Evolutionary conservation across 1,284 basidiomycete species (phyloP), one percentile per base, ranked within the genome.

Genomic region (Tranzscheliella williamsii): DNA sequence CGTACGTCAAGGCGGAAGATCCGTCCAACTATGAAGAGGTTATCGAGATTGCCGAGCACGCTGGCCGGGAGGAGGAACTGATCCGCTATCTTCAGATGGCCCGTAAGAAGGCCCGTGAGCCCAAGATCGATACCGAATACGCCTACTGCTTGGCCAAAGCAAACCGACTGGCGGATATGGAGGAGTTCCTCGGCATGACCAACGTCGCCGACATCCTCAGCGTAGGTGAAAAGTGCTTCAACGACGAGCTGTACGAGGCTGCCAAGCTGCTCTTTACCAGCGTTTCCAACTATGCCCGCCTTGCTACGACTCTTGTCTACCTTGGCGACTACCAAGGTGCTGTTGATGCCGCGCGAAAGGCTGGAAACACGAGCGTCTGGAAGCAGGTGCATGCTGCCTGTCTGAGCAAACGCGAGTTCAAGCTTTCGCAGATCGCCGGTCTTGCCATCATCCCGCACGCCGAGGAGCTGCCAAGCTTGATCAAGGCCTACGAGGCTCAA

Each of bases 281-380:
- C 79, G 97, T 98, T 70, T 95, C 91, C 5, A 98, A 99, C 81
- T 98, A 93, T 89, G 95, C 95, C 33, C 85, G 95, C 56, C 83
- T 99, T 52, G 95, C 95, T 2, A 98, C 95, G 1, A 99, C 95
- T 7, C 85, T 97, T 72, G 97, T 99, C 78, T 99, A 98, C 81
- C 85, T 99, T 39, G 90, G 91, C 46, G 94, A 99, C 81, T 97
- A 96, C 79, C 94, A 97, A 79, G 86, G 90, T 42, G 95, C 95
- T 16, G 95, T 99, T 16, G 95, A 98, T 80, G 95, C 94, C 61
- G 95, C 95, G 16, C 84, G 95, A 61, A 99, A 99, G 79, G 95
- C 95, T 16, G 95, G 95, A 24, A 98, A 98, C 79, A 99, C 95
- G 9, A 89, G 88, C 80, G 95, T 98, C n/a, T 99, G 95, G 95